These are phyloP conservation scores for Exserohilum turcica DNA, from an alignment of 2,329 filamentous ascomycete species.

Conservation along the genomic window DNA sequence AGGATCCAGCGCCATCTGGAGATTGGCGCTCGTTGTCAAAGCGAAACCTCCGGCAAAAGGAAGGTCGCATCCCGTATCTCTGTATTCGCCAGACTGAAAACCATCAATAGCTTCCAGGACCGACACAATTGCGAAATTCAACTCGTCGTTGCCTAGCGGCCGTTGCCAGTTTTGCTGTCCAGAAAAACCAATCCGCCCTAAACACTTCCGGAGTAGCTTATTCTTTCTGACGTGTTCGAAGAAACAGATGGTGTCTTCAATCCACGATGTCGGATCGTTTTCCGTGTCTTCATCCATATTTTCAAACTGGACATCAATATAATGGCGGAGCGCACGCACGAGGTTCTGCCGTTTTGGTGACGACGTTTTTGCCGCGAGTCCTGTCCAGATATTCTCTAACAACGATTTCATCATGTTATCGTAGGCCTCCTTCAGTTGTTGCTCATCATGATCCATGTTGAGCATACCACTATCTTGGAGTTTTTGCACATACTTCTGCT, in stretches of 20 bases:
- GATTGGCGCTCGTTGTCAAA: neutral
- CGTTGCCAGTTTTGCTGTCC: neutral
- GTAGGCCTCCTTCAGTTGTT: neutral
- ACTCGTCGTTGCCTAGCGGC: neutral
- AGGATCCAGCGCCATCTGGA: neutral
- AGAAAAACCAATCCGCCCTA: neutral
- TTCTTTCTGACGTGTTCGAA: neutral
- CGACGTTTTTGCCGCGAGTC: neutral
- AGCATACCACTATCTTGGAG: neutral
- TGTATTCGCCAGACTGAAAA: neutral
- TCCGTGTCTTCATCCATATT: neutral
- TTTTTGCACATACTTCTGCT: neutral
- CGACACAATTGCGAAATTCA: neutral
- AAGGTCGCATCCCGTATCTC: neutral
- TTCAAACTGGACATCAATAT: neutral
- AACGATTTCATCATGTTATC: neutral
- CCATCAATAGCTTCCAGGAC: slow-evolving; percentile 3
- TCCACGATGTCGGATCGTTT: neutral
- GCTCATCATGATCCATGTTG: neutral
- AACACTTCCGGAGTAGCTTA: neutral
- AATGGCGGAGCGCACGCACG: neutral
- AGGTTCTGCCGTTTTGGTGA: neutral
- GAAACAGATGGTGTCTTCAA: neutral
- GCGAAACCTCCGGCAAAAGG: slow-evolving; percentile 1
- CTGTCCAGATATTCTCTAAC: neutral